Evolutionary conservation across 2,329 filamentous ascomycete species (phyloP).

Genomic region (Colletotrichum costaricense): DNA sequence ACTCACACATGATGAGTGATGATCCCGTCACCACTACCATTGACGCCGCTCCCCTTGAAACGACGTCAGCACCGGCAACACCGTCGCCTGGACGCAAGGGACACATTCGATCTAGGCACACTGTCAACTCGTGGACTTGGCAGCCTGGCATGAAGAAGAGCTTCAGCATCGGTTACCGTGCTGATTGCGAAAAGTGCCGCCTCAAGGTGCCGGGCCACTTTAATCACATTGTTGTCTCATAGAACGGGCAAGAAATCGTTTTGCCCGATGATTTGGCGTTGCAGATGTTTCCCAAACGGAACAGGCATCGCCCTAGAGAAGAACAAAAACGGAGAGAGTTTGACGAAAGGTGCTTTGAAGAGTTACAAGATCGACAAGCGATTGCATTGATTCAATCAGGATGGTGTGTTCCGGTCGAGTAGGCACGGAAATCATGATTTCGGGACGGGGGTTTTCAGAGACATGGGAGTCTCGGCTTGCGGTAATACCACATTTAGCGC

Average conservation of each 20-base stretch:
- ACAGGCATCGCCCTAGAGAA: neutral
- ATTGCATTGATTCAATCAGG: neutral
- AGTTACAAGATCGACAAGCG: neutral
- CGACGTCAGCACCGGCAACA: slow-evolving; percentile 42
- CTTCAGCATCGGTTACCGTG: slow-evolving; percentile 82
- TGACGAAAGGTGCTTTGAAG: neutral
- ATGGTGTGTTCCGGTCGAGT: neutral
- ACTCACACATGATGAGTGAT: slow-evolving; percentile 8
- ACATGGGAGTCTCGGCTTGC: neutral
- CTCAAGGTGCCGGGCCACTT: slow-evolving; percentile 82
- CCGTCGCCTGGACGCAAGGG: slow-evolving; percentile 63
- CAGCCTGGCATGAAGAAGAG: slow-evolving; percentile 75
- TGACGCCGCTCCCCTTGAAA: slow-evolving; percentile 30
- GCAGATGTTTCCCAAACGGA: neutral
- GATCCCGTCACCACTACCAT: slow-evolving; percentile 14
- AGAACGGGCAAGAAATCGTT: slow-evolving; percentile 44
- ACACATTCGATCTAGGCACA: slow-evolving; percentile 69
- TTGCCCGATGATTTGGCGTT: neutral
- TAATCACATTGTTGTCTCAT: slow-evolving; percentile 80
- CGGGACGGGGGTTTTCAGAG: neutral
- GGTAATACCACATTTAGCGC: slow-evolving; percentile 31
- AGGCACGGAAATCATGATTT: slow-evolving; percentile 9
- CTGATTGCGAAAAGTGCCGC: slow-evolving; percentile 82
- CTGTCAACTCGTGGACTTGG: slow-evolving; percentile 69
- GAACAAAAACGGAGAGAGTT: neutral